phyloP scores from a whole-genome alignment of 129 eudicot genomes.

The Arctium minus region DNA sequence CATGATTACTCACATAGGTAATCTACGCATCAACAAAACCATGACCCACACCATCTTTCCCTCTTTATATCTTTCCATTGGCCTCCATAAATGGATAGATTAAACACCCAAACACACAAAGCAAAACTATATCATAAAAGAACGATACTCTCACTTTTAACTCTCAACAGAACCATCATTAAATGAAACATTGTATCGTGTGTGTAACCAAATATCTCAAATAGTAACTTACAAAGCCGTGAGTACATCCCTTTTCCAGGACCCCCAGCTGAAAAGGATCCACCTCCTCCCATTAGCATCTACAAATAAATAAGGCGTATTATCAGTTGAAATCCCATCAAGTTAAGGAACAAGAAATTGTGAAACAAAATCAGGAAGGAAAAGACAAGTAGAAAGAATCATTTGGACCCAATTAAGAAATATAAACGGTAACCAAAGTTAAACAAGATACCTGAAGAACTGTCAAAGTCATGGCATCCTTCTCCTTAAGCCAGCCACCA shows the following conservation, averaged over 20 bases:
- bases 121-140: background rate
- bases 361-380: background rate
- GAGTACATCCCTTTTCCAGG: slow-evolving; percentile 99
- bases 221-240: slow-evolving; percentile 71
- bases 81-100: background rate
- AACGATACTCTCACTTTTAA: background rate
- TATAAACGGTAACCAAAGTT: background rate
- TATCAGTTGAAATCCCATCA: background rate
- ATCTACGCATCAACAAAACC: too few relatives aligned
- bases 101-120: background rate
- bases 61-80: background rate
- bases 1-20: too few relatives aligned
- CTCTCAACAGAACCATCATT: background rate
- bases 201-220: slow-evolving; percentile 7
- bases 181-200: background rate
- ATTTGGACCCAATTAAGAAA: background rate
- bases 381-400: background rate
- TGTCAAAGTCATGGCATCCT: slow-evolving; percentile 64
- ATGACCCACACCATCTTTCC: background rate
- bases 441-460: slow-evolving; percentile 68
- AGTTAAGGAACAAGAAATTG: background rate
- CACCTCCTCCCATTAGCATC: slow-evolving; percentile 99
- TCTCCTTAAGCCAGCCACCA: slow-evolving; percentile 82
- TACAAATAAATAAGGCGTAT: slow-evolving; percentile 19
- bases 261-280: slow-evolving; percentile 98